phyloP scores from a whole-genome alignment of 208 protist genomes.

The Acanthamoeba lenticulata region DNA sequence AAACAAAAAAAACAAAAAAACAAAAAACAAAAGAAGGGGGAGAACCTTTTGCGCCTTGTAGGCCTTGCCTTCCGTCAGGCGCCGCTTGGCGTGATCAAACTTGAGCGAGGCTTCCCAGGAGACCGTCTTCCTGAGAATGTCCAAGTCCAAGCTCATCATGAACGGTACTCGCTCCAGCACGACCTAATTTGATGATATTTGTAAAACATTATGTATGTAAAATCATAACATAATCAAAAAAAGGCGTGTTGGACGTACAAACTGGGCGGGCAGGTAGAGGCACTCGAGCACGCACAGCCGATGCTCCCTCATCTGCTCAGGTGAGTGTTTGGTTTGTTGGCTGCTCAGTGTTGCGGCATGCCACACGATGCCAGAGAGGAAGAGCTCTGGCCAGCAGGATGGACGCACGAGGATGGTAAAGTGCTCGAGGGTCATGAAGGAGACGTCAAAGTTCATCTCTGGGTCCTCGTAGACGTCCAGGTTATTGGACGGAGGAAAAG shows the following conservation, averaged over 20 bases:
- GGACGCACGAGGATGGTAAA: slow-evolving; percentile 53
- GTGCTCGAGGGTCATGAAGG: slow-evolving; percentile 59
- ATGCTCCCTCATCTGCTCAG: slow-evolving; percentile 41
- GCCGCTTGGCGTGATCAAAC: slow-evolving; percentile 63
- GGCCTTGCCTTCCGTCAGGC: slow-evolving; percentile 41
- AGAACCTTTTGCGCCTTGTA: slow-evolving; percentile 60
- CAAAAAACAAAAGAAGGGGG: too few species aligned
- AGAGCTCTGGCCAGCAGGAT: too few species aligned
- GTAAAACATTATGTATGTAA: too few species aligned
- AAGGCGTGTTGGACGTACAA: too few species aligned
- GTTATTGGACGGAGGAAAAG: slow-evolving; percentile 61
- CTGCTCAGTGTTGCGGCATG: too few species aligned
- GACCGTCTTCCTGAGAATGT: neutral
- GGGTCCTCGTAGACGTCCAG: slow-evolving; percentile 65
- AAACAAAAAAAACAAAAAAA: neutral
- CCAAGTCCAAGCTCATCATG: neutral
- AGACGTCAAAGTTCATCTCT: slow-evolving; percentile 53
- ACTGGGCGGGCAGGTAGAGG: slow-evolving; percentile 40
- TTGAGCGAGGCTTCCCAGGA: slow-evolving; percentile 60
- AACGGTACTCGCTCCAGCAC: slow-evolving; percentile 31
- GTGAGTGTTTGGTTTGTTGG: neutral
- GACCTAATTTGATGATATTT: neutral
- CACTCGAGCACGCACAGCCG: slow-evolving; percentile 61
- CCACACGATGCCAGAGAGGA: too few species aligned
- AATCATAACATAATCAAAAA: too few species aligned